Percentiles rank a stretch among this genome's conserved stretches.
These are phyloP conservation scores for Tinospora cordifolia DNA, from an alignment of 164 flowering plant species.

Conservation along the genomic window DNA sequence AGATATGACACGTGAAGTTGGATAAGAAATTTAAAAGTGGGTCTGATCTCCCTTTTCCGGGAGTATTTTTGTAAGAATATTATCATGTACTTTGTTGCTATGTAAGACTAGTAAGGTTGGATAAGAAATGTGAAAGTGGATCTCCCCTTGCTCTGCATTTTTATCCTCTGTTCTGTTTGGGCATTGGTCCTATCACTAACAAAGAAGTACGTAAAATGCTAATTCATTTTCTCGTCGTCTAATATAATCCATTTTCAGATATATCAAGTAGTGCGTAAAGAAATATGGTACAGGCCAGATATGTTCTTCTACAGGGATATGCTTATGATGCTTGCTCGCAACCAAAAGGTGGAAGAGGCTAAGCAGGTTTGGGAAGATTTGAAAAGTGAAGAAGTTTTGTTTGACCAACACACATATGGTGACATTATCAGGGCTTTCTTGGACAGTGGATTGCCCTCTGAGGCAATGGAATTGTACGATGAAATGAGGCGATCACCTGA, in stretches of 20 bases:
- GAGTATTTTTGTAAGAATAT: too few species aligned
- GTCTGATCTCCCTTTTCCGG: too few species aligned
- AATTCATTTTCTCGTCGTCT: neutral
- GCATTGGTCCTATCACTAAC: too few species aligned
- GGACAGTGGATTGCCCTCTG: slow-evolving; percentile 57
- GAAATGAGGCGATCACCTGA: slow-evolving; percentile 89
- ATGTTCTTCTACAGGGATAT: slow-evolving; percentile 95
- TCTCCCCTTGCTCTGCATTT: too few species aligned
- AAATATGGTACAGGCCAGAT: slow-evolving; percentile 95
- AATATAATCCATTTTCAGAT: slow-evolving; percentile 39
- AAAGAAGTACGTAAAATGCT: too few species aligned
- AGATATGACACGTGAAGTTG: neutral
- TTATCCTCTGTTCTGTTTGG: too few species aligned
- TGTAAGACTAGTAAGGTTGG: too few species aligned
- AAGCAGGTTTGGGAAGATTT: slow-evolving; percentile 69
- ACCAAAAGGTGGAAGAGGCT: slow-evolving; percentile 57
- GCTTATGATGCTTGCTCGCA: slow-evolving; percentile 93
- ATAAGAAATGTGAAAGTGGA: too few species aligned
- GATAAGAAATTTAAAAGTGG: too few species aligned
- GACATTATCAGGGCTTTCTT: slow-evolving; percentile 71
- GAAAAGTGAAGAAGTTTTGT: slow-evolving; percentile 66
- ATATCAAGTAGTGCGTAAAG: slow-evolving; percentile 78
- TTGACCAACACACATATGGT: slow-evolving; percentile 91
- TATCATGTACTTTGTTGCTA: too few species aligned
- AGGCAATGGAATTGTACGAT: slow-evolving; percentile 75